These are phyloP conservation scores for Aureobasidium zeae DNA, from an alignment of 2,329 filamentous ascomycete species.

Conservation along the genomic window DNA sequence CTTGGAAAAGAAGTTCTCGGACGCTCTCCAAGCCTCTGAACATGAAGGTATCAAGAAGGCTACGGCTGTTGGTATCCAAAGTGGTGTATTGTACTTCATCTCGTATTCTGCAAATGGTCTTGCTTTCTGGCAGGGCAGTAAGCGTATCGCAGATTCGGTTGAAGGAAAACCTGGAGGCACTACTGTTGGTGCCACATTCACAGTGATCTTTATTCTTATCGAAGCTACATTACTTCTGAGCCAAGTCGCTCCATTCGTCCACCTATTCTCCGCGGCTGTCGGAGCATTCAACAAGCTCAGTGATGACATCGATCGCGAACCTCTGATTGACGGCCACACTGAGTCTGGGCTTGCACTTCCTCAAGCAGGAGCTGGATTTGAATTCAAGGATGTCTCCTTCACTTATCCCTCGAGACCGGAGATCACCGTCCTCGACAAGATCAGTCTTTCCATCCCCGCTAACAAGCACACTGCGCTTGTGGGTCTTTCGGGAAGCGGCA, in stretches of 20 bases:
- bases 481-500: constrained; percentile 35
- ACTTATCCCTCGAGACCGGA: constrained; percentile 35
- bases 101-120: constrained; percentile 58
- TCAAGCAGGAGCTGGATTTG: constrained; percentile 21
- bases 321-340: constrained; percentile 32
- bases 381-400: constrained; percentile 34
- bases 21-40: constrained; percentile 42
- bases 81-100: constrained; percentile 57
- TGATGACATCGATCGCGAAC: constrained; percentile 46
- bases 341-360: constrained; percentile 23
- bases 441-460: constrained; percentile 32
- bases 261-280: constrained; percentile 41
- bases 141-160: constrained; percentile 41
- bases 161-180: constrained; percentile 25
- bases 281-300: constrained; percentile 50
- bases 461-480: constrained; percentile 36
- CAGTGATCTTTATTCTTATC: constrained; percentile 47
- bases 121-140: constrained; percentile 59
- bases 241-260: constrained; percentile 40
- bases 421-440: constrained; percentile 30
- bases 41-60: constrained; percentile 51
- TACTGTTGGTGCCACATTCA: constrained; percentile 42
- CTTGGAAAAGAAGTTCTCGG: constrained; percentile 51
- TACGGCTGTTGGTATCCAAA: constrained; percentile 47
- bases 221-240: constrained; percentile 43